A percentile compares a stretch with the other conserved stretches of the same genome.
These are phyloP conservation scores for Microdochium trichocladiopsis DNA, from an alignment of 2,329 filamentous ascomycete genomes.

Conservation along the genomic window DNA sequence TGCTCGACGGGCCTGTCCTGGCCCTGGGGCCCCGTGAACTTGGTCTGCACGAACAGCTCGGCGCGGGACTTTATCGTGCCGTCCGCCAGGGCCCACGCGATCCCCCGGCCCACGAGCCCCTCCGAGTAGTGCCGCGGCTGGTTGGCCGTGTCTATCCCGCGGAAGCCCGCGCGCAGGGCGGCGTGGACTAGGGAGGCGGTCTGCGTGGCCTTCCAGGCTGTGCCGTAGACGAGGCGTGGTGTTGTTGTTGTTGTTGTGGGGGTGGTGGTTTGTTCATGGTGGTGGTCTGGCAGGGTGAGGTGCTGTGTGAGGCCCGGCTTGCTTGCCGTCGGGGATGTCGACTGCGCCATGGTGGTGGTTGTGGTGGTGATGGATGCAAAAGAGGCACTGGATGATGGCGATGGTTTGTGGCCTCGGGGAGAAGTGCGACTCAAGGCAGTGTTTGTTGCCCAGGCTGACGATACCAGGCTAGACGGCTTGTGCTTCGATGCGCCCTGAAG, in stretches of 20 bases:
- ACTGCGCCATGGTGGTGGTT: constrained; percentile 1
- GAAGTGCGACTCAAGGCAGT: too few relatives aligned
- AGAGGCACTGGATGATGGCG: too few relatives aligned
- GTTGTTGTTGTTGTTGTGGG: constrained; percentile 24
- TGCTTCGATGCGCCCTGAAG: too few relatives aligned
- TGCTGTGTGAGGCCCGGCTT: constrained; percentile 6
- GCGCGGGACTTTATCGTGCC: constrained; percentile 45
- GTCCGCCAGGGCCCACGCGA: constrained; percentile 53
- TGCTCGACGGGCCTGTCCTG: constrained; percentile 34
- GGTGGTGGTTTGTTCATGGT: too few relatives aligned
- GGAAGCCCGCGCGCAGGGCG: constrained; percentile 63
- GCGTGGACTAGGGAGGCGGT: constrained; percentile 61
- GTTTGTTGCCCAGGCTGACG: too few relatives aligned
- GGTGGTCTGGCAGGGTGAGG: constrained; percentile 6
- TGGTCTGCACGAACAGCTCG: constrained; percentile 74
- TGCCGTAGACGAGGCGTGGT: constrained; percentile 64
- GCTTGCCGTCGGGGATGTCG: constrained; percentile 1
- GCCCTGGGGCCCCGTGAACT: constrained; percentile 66
- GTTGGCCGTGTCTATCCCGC: constrained; percentile 69
- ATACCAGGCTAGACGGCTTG: too few relatives aligned
- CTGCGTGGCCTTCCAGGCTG: constrained; percentile 74
- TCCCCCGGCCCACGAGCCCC: constrained; percentile 58
- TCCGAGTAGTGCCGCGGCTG: constrained; percentile 77
- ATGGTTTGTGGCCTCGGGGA: too few relatives aligned
- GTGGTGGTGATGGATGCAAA: not conserved